Evolutionary conservation across 2,329 filamentous ascomycete genomes (phyloP).

Genomic region (Fusarium sp.): DNA sequence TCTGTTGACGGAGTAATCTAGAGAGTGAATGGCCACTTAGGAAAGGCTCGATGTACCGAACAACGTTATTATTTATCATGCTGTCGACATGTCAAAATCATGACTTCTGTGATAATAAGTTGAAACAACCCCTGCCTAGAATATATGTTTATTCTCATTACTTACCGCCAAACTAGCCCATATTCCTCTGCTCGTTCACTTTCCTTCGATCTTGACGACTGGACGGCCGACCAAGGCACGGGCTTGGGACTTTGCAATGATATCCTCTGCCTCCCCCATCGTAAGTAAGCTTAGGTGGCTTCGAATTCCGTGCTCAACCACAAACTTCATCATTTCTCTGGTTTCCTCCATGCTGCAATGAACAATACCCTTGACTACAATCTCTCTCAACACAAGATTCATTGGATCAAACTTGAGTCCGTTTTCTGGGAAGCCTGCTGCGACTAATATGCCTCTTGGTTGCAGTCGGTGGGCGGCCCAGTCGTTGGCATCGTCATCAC

Average conservation of each 20-base stretch:
- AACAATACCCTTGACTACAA: slow-evolving; percentile 28
- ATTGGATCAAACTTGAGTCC: slow-evolving; percentile 38
- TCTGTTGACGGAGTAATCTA: neutral
- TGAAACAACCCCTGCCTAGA: neutral
- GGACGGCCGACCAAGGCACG: slow-evolving; percentile 15
- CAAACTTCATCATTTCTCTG: slow-evolving; percentile 26
- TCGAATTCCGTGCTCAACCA: slow-evolving; percentile 21
- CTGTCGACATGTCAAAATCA: neutral
- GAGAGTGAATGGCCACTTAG: neutral
- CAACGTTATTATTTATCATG: too few species aligned
- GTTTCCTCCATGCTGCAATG: slow-evolving; percentile 36
- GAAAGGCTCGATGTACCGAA: neutral
- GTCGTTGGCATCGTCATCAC: slow-evolving; percentile 33
- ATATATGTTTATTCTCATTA: too few species aligned
- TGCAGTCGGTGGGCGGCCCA: slow-evolving; percentile 33
- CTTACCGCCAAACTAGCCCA: neutral
- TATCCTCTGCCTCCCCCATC: slow-evolving; percentile 29
- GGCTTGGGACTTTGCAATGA: slow-evolving; percentile 13
- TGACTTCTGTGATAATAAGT: neutral
- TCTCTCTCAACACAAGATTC: slow-evolving; percentile 31
- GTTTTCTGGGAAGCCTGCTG: slow-evolving; percentile 30
- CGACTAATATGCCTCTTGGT: slow-evolving; percentile 25
- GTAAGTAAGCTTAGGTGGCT: slow-evolving; percentile 31
- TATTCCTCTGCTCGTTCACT: neutral
- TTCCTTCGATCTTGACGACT: slow-evolving; percentile 20